Percentiles rank a stretch among this genome's conserved stretches.
Evolutionary conservation across 1,284 basidiomycete genomes (phyloP).

Genomic region (Malassezia furfur): DNA sequence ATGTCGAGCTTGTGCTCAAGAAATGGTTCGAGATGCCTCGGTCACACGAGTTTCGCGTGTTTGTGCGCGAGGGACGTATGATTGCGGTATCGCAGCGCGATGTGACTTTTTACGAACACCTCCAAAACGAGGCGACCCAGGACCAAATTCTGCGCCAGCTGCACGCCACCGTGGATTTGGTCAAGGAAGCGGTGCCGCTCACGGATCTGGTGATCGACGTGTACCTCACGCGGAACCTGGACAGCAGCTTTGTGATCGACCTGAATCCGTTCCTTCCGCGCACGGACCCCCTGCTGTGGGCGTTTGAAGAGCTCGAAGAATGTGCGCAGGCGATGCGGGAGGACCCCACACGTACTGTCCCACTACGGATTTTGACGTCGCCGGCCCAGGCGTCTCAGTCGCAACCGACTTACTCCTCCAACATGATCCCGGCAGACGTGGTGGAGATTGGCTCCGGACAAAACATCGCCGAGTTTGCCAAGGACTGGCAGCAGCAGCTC

Average conservation of each 20-base stretch:
- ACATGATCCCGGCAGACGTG: conserved; percentile 85
- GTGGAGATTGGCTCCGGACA: conserved; percentile 66
- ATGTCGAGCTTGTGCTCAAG: conserved; percentile 65
- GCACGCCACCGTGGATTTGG: background rate
- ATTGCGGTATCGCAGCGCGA: conserved; percentile 82
- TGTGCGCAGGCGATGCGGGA: conserved; percentile 5
- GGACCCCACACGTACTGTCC: conserved; percentile 48
- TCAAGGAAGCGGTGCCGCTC: conserved; percentile 4
- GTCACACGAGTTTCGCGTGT: conserved; percentile 50
- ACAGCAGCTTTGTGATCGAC: conserved; percentile 69
- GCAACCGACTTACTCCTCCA: conserved; percentile 61
- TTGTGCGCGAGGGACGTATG: conserved; percentile 18
- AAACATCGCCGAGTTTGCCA: conserved; percentile 62
- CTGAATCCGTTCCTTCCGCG: conserved; percentile 77
- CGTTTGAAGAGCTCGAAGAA: conserved; percentile 63
- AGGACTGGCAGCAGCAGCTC: conserved; percentile 59
- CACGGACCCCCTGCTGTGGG: conserved; percentile 78
- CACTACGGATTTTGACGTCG: conserved; percentile 20
- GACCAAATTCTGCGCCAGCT: conserved; percentile 52
- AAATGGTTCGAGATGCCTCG: conserved; percentile 81
- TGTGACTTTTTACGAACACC: conserved; percentile 66
- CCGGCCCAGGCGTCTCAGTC: conserved; percentile 20
- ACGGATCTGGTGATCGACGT: conserved; percentile 64
- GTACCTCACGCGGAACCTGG: conserved; percentile 69
- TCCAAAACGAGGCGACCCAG: conserved; percentile 53